These are phyloP conservation scores for Xylariaceae sp. DNA, from an alignment of 2,329 filamentous ascomycete species.

Conservation along the genomic window DNA sequence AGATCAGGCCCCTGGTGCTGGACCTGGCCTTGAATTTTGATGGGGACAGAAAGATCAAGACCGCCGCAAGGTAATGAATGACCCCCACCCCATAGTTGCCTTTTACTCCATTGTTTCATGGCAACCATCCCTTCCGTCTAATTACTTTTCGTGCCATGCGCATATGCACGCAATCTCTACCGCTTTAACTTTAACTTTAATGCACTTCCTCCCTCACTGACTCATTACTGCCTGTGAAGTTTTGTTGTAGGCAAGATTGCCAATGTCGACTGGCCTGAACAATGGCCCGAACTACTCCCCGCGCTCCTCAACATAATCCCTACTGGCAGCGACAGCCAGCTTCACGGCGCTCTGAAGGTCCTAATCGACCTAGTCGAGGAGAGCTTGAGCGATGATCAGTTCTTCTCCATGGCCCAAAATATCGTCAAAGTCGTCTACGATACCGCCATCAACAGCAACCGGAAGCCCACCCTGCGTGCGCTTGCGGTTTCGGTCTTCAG, in stretches of 20 bases:
- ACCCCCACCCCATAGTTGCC: too few relatives aligned
- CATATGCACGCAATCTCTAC: neutral
- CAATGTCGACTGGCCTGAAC: conserved; percentile 83
- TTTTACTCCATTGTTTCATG: neutral
- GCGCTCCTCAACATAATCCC: conserved; percentile 72
- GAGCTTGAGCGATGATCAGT: conserved; percentile 87
- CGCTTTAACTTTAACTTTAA: too few relatives aligned
- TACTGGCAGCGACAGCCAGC: conserved; percentile 67
- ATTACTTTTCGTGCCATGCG: neutral
- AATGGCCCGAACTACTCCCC: conserved; percentile 87
- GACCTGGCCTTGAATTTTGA: conserved; percentile 69
- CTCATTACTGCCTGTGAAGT: conserved; percentile 26
- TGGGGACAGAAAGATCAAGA: conserved; percentile 79
- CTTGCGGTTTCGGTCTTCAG: conserved; percentile 87
- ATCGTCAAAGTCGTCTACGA: conserved; percentile 80
- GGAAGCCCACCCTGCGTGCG: conserved; percentile 71
- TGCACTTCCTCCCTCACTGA: conserved; percentile 4
- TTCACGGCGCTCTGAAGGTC: conserved; percentile 86
- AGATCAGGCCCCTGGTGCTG: conserved; percentile 68
- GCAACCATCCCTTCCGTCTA: neutral
- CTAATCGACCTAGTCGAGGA: conserved; percentile 88
- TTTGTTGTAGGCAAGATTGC: conserved; percentile 89
- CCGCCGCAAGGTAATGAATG: conserved; percentile 67
- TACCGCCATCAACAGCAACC: conserved; percentile 68
- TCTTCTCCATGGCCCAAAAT: conserved; percentile 82